Evolutionary conservation across 805 yeast genomes (phyloP).

Genomic region (Yamadazyma ubonensis): DNA sequence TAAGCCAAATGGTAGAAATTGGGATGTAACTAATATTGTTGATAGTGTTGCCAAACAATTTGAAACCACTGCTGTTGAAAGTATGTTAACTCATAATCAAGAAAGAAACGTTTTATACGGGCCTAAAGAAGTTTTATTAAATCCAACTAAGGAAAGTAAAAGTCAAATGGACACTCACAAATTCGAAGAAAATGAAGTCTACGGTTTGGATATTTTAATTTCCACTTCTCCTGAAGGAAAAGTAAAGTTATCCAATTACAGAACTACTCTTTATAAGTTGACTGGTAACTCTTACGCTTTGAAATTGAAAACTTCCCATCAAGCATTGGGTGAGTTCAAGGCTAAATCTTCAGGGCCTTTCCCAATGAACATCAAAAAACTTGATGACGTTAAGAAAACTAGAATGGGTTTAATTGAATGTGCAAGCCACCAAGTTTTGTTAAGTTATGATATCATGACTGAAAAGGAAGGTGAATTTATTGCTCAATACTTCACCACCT

Average conservation of each 20-base stretch:
- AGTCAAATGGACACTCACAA: slow-evolving; percentile 59
- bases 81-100: slow-evolving; percentile 75
- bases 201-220: slow-evolving; percentile 70
- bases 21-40: slow-evolving; percentile 71
- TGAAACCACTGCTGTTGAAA: slow-evolving; percentile 64
- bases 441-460: slow-evolving; percentile 65
- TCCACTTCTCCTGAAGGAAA: slow-evolving; percentile 66
- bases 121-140: slow-evolving; percentile 71
- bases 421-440: slow-evolving; percentile 61
- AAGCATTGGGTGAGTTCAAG: slow-evolving; percentile 65
- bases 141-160: slow-evolving; percentile 69
- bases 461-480: slow-evolving; percentile 66
- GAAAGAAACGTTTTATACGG: slow-evolving; percentile 67
- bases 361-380: slow-evolving; percentile 66
- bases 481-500: slow-evolving; percentile 73
- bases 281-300: slow-evolving; percentile 67
- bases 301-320: slow-evolving; percentile 69
- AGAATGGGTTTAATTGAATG: slow-evolving; percentile 76
- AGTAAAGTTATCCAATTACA: slow-evolving; percentile 55
- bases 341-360: slow-evolving; percentile 56
- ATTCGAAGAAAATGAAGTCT: slow-evolving; percentile 75
- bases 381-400: slow-evolving; percentile 68
- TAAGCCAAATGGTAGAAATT: slow-evolving; percentile 66
- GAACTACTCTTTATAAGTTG: slow-evolving; percentile 70
- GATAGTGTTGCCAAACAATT: slow-evolving; percentile 58